A percentile compares a stretch with the other conserved stretches of the same genome.
Conservation (phyloP, 2,329 filamentous ascomycete species). For the Venturiaceae sp. region DNA sequence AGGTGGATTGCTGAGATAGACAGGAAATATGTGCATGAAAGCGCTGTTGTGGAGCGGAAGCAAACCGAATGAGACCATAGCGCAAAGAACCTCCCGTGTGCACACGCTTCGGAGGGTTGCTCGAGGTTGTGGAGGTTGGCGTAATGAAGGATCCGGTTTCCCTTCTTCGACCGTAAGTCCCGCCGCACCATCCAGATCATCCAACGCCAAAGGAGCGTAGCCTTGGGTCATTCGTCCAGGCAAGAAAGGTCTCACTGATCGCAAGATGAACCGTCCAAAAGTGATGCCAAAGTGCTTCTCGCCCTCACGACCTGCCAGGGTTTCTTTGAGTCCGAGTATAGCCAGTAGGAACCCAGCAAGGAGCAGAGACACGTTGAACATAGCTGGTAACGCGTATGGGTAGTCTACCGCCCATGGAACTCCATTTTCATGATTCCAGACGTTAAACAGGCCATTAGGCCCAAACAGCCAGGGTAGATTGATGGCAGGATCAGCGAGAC, state of each 20-base stretch:
- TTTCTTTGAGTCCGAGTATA: slow-evolving; percentile 26
- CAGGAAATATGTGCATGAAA: slow-evolving; percentile 60
- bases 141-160: background rate
- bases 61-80: slow-evolving; percentile 47
- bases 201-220: background rate
- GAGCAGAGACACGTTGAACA: slow-evolving; percentile 29
- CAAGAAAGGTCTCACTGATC: slow-evolving; percentile 13
- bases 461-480: slow-evolving; percentile 37
- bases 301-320: slow-evolving; percentile 23
- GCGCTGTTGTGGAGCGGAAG: slow-evolving; percentile 57
- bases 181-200: slow-evolving; percentile 15
- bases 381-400: slow-evolving; percentile 42
- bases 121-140: slow-evolving; percentile 17
- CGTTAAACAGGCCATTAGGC: slow-evolving; percentile 25
- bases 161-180: slow-evolving; percentile 5
- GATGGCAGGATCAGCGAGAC: slow-evolving; percentile 33
- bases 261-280: slow-evolving; percentile 9
- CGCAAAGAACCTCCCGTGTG: slow-evolving; percentile 33
- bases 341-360: slow-evolving; percentile 21
- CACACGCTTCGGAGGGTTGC: slow-evolving; percentile 27
- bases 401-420: slow-evolving; percentile 33
- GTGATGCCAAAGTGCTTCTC: background rate
- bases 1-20: slow-evolving; percentile 53
- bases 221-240: slow-evolving; percentile 11
- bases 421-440: slow-evolving; percentile 18